Evolutionary conservation across 2,329 filamentous ascomycete species (phyloP).

Genomic region (Fusarium sp.): DNA sequence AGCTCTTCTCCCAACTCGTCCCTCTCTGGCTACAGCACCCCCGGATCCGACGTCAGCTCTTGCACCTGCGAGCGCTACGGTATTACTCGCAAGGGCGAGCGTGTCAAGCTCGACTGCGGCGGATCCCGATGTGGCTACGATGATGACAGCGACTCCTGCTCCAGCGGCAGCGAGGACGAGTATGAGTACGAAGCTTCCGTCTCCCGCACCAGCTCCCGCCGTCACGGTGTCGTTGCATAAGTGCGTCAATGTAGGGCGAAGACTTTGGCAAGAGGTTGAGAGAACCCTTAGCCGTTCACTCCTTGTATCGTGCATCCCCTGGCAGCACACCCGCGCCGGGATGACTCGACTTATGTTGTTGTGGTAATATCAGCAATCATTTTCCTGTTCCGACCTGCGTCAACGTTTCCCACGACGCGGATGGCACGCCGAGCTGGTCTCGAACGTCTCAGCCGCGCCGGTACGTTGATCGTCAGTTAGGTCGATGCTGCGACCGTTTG

Average conservation of each 20-base stretch:
- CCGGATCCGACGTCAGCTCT: conserved; percentile 77
- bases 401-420: conserved; percentile 45
- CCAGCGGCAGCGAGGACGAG: conserved; percentile 74
- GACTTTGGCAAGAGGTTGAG: conserved; percentile 41
- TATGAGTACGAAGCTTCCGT: conserved; percentile 56
- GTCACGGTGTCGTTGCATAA: conserved; percentile 70
- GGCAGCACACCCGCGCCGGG: conserved; percentile 46
- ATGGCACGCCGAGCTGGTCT: conserved; percentile 60
- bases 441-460: conserved; percentile 46
- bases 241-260: conserved; percentile 39
- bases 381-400: conserved; percentile 46
- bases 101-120: conserved; percentile 96
- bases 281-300: conserved; percentile 52
- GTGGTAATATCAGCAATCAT: conserved; percentile 48
- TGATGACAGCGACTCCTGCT: conserved; percentile 75
- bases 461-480: conserved; percentile 55
- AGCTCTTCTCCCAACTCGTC: conserved; percentile 79
- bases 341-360: conserved; percentile 48
- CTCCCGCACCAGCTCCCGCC: conserved; percentile 66
- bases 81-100: conserved; percentile 91
- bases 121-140: conserved; percentile 87
- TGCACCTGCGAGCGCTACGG: conserved; percentile 98
- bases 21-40: conserved; percentile 82
- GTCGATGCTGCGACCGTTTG: conserved; percentile 66
- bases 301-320: conserved; percentile 47